A percentile compares a stretch with the other conserved stretches of the same genome.
Conservation (phyloP, 768 basidiomycete genomes). For the Clavulina sp. region DNA sequence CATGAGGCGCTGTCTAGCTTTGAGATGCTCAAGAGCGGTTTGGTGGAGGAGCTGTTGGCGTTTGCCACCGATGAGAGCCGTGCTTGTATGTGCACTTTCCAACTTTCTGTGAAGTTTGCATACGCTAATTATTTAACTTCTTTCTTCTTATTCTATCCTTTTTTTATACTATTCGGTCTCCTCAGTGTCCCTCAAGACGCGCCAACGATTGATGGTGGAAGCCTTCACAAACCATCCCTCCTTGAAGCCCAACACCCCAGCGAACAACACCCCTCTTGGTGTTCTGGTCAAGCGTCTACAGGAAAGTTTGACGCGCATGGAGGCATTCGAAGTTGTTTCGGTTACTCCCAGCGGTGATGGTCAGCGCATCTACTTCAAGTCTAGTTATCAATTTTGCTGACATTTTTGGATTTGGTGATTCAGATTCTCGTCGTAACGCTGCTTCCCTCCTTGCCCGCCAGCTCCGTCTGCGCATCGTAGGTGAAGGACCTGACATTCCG, state of each 20-base stretch:
- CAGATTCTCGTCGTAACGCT: slow-evolving; percentile 81
- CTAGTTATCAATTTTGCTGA: too few relatives aligned
- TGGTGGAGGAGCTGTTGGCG: slow-evolving; percentile 70
- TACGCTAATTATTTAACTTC: too few relatives aligned
- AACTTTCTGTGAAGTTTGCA: not conserved
- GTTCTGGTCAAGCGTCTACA: slow-evolving; percentile 87
- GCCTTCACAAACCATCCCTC: slow-evolving; percentile 45
- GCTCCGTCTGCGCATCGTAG: slow-evolving; percentile 74
- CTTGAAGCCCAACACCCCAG: slow-evolving; percentile 23
- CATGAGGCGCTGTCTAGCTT: slow-evolving; percentile 80
- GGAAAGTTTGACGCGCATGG: slow-evolving; percentile 88
- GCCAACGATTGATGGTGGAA: slow-evolving; percentile 66
- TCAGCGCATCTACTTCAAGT: slow-evolving; percentile 20
- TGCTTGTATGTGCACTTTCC: slow-evolving; percentile 27
- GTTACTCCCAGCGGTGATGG: slow-evolving; percentile 71
- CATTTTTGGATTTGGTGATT: not conserved
- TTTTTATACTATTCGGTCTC: slow-evolving; percentile 3
- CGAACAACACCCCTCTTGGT: slow-evolving; percentile 42
- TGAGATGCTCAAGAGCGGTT: slow-evolving; percentile 83
- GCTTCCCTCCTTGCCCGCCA: slow-evolving; percentile 86
- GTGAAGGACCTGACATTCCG: slow-evolving; percentile 80
- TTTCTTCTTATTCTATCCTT: too few relatives aligned
- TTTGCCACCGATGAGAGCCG: slow-evolving; percentile 59
- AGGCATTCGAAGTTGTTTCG: slow-evolving; percentile 86
- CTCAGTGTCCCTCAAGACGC: slow-evolving; percentile 42